A percentile compares a stretch with the other conserved stretches of the same genome.
Conservation (phyloP, 306 rosid genomes). For the Glycine soja region DNA sequence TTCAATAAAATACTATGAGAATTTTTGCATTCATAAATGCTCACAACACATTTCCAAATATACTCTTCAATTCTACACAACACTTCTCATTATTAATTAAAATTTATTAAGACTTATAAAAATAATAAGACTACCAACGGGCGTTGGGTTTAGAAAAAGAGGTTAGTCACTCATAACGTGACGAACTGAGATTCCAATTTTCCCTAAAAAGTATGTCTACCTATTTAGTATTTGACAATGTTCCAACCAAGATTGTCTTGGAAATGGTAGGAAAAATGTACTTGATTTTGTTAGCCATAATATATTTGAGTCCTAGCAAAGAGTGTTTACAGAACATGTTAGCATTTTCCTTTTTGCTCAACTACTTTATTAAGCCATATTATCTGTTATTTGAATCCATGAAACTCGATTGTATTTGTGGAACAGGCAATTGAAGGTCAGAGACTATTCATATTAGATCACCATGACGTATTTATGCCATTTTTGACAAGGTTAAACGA, state of each 20-base stretch:
- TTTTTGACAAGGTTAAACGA: slow-evolving; percentile 63
- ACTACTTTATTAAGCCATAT: background rate
- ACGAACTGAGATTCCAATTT: no score
- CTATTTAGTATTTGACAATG: no score
- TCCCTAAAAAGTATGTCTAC: no score
- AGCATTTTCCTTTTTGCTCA: background rate
- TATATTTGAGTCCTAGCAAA: no score
- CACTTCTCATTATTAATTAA: background rate
- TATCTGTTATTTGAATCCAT: background rate
- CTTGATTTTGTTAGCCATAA: no score
- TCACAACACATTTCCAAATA: background rate
- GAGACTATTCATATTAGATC: slow-evolving; percentile 65
- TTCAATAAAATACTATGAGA: background rate
- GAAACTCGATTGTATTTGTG: background rate
- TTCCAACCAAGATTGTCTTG: no score
- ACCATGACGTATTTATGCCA: slow-evolving; percentile 71
- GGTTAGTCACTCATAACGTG: no score
- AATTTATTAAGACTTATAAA: no score
- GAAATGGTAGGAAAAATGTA: no score
- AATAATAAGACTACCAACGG: no score
- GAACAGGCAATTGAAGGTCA: slow-evolving; percentile 58
- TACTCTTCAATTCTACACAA: background rate
- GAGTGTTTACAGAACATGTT: no score
- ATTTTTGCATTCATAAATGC: background rate
- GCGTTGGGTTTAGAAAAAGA: no score